Conservation (phyloP, 2,329 filamentous ascomycete genomes). For the Aschersonia sp. region DNA sequence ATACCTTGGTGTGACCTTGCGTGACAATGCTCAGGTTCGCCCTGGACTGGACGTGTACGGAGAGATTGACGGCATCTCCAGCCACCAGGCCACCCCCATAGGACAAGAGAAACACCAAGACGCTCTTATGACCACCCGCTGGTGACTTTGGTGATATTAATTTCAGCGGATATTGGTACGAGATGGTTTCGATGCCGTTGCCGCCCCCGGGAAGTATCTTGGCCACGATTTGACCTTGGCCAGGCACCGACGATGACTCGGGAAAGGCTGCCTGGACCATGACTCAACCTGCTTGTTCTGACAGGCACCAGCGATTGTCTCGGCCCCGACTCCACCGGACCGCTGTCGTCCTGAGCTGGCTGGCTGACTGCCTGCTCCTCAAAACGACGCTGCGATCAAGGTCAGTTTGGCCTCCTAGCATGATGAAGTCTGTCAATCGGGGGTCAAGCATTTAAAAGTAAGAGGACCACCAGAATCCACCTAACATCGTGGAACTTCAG, state of each 20-base stretch:
- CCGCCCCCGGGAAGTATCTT: constrained; percentile 55
- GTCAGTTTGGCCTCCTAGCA: too few species aligned
- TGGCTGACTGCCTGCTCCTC: too few species aligned
- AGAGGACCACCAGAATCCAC: too few species aligned
- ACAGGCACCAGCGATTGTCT: too few species aligned
- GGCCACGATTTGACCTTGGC: constrained; percentile 65
- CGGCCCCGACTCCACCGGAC: too few species aligned
- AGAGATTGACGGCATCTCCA: constrained; percentile 67
- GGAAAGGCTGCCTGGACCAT: constrained; percentile 41
- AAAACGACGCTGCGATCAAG: too few species aligned
- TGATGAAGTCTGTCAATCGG: too few species aligned
- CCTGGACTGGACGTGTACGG: constrained; percentile 45
- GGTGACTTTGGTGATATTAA: constrained; percentile 64
- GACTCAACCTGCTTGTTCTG: neutral
- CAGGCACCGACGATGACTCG: constrained; percentile 56
- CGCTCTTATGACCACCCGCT: constrained; percentile 46
- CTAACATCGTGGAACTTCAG: too few species aligned
- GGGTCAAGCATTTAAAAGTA: too few species aligned
- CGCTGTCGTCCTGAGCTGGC: too few species aligned
- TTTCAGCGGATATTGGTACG: constrained; percentile 91
- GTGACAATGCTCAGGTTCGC: constrained; percentile 56
- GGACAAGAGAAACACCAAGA: constrained; percentile 78
- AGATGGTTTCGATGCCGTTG: constrained; percentile 59
- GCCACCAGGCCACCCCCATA: constrained; percentile 90
- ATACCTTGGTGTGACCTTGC: constrained; percentile 87